A percentile compares a stretch with the other conserved stretches of the same genome.
Conservation (phyloP, 2,329 filamentous ascomycete species). For the Exophiala xenobiotica region DNA sequence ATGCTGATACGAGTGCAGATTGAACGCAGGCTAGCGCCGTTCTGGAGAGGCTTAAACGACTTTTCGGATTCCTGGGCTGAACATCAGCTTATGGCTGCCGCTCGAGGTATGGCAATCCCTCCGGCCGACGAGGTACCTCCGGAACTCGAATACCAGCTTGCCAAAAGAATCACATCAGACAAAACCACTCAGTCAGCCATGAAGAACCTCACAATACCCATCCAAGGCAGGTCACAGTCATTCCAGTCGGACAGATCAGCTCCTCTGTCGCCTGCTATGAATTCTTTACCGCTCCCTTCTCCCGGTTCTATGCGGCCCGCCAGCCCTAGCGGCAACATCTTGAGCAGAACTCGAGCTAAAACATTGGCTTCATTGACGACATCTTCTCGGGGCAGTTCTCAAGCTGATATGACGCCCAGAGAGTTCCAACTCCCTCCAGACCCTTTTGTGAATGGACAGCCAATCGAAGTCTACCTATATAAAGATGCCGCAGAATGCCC, state of each 20-base stretch:
- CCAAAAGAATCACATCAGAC: slow-evolving; percentile 47
- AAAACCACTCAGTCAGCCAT: slow-evolving; percentile 59
- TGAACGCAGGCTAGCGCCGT: slow-evolving; percentile 86
- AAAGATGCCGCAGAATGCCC: slow-evolving; percentile 88
- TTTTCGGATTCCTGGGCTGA: slow-evolving; percentile 88
- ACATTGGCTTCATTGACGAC: slow-evolving; percentile 80
- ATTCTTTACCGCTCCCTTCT: slow-evolving; percentile 61
- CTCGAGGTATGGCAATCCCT: slow-evolving; percentile 78
- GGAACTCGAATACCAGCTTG: slow-evolving; percentile 59
- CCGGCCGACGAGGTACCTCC: slow-evolving; percentile 78
- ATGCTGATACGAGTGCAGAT: slow-evolving; percentile 60
- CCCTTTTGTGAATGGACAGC: slow-evolving; percentile 89
- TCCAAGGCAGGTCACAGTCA: slow-evolving; percentile 73
- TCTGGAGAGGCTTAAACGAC: slow-evolving; percentile 92
- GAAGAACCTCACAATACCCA: slow-evolving; percentile 74
- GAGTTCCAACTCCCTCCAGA: slow-evolving; percentile 80
- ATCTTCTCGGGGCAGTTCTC: slow-evolving; percentile 70
- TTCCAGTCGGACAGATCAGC: slow-evolving; percentile 69
- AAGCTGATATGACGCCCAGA: slow-evolving; percentile 69
- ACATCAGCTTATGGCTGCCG: slow-evolving; percentile 89
- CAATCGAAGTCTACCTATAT: slow-evolving; percentile 88
- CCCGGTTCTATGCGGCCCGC: slow-evolving; percentile 56
- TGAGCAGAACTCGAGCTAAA: slow-evolving; percentile 77
- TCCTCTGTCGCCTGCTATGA: slow-evolving; percentile 59
- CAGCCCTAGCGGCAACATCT: slow-evolving; percentile 55